phyloP scores from a whole-genome alignment of 2,329 filamentous ascomycete species.

The Aspergillus tamarii region DNA sequence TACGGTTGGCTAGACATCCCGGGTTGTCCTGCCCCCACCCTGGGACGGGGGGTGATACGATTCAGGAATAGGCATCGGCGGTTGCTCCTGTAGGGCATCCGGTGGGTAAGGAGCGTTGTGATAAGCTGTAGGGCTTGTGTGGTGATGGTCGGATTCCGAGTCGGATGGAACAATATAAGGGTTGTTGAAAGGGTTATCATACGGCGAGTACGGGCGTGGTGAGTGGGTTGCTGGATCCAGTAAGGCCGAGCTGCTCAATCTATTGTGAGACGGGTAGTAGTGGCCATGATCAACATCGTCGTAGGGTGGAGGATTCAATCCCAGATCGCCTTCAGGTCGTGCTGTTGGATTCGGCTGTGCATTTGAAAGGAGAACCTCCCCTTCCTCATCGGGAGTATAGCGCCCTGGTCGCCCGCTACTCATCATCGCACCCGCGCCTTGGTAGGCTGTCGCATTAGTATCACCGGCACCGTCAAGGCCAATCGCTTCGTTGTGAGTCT shows the following conservation, averaged over 20 bases:
- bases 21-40: conserved; percentile 9
- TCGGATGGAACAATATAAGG: conserved; percentile 23
- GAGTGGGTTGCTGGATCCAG: conserved; percentile 18
- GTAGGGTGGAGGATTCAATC: conserved; percentile 21
- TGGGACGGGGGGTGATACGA: conserved; percentile 32
- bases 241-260: conserved; percentile 17
- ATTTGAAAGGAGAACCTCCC: conserved; percentile 41
- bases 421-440: conserved; percentile 30
- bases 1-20: background rate
- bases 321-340: conserved; percentile 17
- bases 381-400: conserved; percentile 41
- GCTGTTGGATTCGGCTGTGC: conserved; percentile 41
- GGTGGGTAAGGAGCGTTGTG: conserved; percentile 23
- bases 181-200: conserved; percentile 20
- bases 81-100: conserved; percentile 32
- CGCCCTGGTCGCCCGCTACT: conserved; percentile 25
- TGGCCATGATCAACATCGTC: conserved; percentile 20
- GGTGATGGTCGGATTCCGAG: conserved; percentile 20
- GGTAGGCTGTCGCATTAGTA: conserved; percentile 30
- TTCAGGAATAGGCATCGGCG: conserved; percentile 36
- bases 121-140: conserved; percentile 17
- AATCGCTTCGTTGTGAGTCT: conserved; percentile 31
- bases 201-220: conserved; percentile 22
- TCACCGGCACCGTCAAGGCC: conserved; percentile 29
- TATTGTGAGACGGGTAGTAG: conserved; percentile 15